Evolutionary conservation across 176 grass and related monocot genomes (phyloP), one percentile per base, ranked within the genome.

Genomic region (Aegilops speltoides): DNA sequence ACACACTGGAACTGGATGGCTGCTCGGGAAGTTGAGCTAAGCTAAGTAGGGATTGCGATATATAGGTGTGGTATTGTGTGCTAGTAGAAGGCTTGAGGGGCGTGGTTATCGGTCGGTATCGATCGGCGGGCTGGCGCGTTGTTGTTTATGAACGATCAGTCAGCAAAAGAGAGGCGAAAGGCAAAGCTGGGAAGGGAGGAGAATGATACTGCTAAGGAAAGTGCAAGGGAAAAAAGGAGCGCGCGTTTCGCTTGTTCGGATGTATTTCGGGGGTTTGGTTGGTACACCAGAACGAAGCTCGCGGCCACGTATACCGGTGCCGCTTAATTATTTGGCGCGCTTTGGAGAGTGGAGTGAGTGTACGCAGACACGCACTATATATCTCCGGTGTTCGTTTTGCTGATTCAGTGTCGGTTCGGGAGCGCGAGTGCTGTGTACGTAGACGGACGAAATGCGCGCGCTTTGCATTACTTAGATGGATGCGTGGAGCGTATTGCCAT

Each of bases 171-270:
- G 69, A 77, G 45, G 25, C 16, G 4, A 79, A 25, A 9, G 57
- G 81, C 61, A 66, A 76, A 57, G 24, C 31, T 10, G 28, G 26
- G 41, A 46, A 48, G 48, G 33, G 4, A 28, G 70, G 56, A 54
- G 32, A 74, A 91, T 13, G 78, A 52, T 17, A 52, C 31, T 12
- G 45, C 81, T 26, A 48, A 48, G 81, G 68, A 87, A 91, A 71
- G 85, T 74, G 76, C 50, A n/a, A 37, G 63, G 15, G 82, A 52
- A 17, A 68, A 76, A 52, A 64, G 63, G 28, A 43, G 19, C 66
- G 40, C 17, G 38, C 80, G 80, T 69, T 10, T 72, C 41, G 60
- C 22, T 9, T 62, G 6, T 64, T 87, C 67, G 46, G 79, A 79
- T 59, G 20, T 63, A 59, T 78, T 16, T 57, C 32, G 34, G 60